Evolutionary conservation across 305 asterid species (phyloP).

Genomic region (Euphrasia arctica): DNA sequence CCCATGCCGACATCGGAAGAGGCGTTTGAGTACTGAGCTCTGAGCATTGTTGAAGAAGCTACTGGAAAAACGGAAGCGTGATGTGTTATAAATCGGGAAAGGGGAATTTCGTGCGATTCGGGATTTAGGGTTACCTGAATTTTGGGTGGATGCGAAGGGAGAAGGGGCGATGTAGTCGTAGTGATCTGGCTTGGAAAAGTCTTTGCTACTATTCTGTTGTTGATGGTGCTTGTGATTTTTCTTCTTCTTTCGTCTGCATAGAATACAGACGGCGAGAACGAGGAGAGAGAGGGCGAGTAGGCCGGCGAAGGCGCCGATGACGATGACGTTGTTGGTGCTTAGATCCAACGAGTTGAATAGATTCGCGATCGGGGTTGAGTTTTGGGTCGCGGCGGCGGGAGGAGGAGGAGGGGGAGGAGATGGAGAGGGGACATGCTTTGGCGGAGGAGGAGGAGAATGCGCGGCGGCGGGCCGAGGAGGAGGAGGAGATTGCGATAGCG

Average conservation of each 20-base stretch:
- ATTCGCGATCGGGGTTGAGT: conserved; percentile 24
- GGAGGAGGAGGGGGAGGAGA: conserved; percentile 32
- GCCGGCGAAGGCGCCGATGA: conserved; percentile 44
- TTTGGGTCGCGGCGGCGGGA: conserved; percentile 36
- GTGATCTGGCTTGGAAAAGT: background rate
- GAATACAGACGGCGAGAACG: conserved; percentile 48
- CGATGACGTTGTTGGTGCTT: conserved; percentile 31
- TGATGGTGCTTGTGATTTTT: conserved; percentile 3
- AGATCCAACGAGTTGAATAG: conserved; percentile 27
- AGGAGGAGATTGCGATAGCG: conserved; percentile 34
- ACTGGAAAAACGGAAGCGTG: conserved; percentile 25
- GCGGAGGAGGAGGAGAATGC: conserved; percentile 24
- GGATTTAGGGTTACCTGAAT: conserved; percentile 42
- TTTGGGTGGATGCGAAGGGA: conserved; percentile 57
- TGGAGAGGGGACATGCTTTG: conserved; percentile 18
- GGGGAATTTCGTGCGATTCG: background rate
- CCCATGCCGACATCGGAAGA: conserved; percentile 54
- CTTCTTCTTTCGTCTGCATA: conserved; percentile 44
- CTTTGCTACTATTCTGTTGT: background rate
- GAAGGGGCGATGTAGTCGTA: conserved; percentile 34
- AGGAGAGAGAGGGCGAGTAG: conserved; percentile 44
- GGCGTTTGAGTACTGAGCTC: conserved; percentile 42
- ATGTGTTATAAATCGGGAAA: background rate
- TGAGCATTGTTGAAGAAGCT: conserved; percentile 38
- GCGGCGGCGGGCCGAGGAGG: conserved; percentile 26